Base-by-base conservation (phyloP, 1,284 basidiomycete genomes). In the Phellopilus nigrolimitatus region DNA sequence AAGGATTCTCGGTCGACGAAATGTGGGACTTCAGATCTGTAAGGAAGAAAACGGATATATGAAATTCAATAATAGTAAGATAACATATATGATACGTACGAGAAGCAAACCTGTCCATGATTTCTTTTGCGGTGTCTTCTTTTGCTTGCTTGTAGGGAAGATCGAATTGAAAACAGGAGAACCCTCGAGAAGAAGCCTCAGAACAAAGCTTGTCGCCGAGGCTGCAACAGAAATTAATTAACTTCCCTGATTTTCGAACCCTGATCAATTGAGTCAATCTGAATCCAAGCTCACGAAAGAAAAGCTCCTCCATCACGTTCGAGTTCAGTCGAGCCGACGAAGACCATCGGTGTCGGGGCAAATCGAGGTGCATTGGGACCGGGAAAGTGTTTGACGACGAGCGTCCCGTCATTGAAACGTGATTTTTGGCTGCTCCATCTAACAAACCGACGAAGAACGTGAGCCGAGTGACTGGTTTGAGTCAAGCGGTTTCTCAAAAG, bases 311-410 rank as follows among this genome's bases (percentile, higher is more conserved):
- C 25, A 21, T 47, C 38, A 30, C 31, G 4, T 41, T 53, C 46
- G 8, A 55, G 42, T 15, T 27, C 47, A 2, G 52, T 27, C n/a
- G 56, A 53, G 25, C 56, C 55, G 36, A 77, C 65, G 51, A 78
- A 73, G 0, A 78, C 71, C 10, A 80, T 62, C 6, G 79, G 79
- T 7, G 76, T 79, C 4, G 78, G 78, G 7, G 67, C 73, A 52
- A 75, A 67, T 48, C 79, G 65, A 12, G 71, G 69, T 9, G 75
- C 72, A 53, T 62, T 66, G 5, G 59, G 45, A 6, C 72, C 59
- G 28, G 78, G 75, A 22, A 10, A 10, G 25, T 49, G 40, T 34
- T 53, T 22, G 33, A 53, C 33, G 21, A 52, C 27, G 25, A 52
- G 25, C 12, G 43, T 27, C 5, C 44, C 44, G 19, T 52, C 50